Evolutionary conservation across 305 asterid genomes (phyloP).

Genomic region (Fraxinus ornus): DNA sequence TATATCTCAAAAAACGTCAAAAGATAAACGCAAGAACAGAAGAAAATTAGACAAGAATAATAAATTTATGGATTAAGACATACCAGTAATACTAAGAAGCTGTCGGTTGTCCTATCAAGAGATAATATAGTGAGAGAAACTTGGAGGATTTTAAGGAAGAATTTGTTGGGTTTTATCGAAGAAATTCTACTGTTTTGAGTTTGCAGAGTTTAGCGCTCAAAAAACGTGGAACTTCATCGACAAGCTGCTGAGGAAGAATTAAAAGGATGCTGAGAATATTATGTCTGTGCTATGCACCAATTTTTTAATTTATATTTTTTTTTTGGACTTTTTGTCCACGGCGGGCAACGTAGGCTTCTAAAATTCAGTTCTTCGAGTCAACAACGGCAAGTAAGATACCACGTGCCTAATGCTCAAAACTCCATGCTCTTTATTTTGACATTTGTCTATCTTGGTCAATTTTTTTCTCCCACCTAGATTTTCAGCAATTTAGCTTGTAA

Average conservation of each 20-base stretch:
- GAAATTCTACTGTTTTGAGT: not conserved
- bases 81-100: not conserved
- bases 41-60: not conserved
- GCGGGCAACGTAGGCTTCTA: not conserved
- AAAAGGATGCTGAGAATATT: not conserved
- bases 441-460: not conserved
- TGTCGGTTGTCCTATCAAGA: not conserved
- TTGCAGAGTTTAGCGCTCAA: conserved; percentile 6
- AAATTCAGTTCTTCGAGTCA: not conserved
- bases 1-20: not conserved
- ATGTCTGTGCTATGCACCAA: not conserved
- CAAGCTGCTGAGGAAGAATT: not conserved
- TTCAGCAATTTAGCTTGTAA: not conserved
- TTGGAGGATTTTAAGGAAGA: not conserved
- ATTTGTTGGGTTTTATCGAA: not conserved
- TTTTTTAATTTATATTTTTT: not conserved
- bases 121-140: not conserved
- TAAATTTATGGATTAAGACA: not conserved
- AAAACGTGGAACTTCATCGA: not conserved
- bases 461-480: not conserved
- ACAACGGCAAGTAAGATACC: not conserved
- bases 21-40: not conserved
- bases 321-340: not conserved
- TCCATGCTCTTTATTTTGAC: not conserved
- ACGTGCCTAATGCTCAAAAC: not conserved